These are phyloP conservation scores for Colletotrichum horii DNA, from an alignment of 2,329 filamentous ascomycete species.

Conservation along the genomic window DNA sequence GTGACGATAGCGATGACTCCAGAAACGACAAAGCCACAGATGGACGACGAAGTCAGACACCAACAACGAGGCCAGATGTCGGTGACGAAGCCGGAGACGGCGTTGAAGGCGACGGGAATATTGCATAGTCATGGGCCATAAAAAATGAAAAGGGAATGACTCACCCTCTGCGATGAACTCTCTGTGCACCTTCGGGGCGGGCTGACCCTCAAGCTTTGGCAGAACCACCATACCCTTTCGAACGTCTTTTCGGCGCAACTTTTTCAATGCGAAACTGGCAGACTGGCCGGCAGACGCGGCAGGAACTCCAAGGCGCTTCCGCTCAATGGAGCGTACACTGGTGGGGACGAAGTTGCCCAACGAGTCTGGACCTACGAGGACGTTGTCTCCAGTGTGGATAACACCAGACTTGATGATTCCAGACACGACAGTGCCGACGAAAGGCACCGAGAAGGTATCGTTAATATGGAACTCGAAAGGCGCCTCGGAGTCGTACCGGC, in stretches of 20 bases:
- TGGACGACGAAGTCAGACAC: neutral
- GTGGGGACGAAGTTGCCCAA: conserved; percentile 89
- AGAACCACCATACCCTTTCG: conserved; percentile 98
- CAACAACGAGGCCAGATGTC: neutral
- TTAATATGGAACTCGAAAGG: conserved; percentile 96
- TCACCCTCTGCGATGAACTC: conserved; percentile 81
- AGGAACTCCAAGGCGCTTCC: conserved; percentile 88
- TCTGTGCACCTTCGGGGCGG: conserved; percentile 71
- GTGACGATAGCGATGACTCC: neutral
- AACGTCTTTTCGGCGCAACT: conserved; percentile 88
- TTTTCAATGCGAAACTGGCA: conserved; percentile 88
- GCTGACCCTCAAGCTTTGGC: conserved; percentile 77
- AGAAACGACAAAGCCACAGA: neutral
- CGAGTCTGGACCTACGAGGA: conserved; percentile 89
- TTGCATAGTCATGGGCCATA: neutral
- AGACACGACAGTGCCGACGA: conserved; percentile 94
- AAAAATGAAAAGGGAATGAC: conserved; percentile 9
- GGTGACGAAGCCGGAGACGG: neutral
- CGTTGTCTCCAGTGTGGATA: conserved; percentile 86
- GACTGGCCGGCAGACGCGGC: conserved; percentile 91
- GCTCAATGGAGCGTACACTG: conserved; percentile 88
- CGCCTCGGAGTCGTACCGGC: conserved; percentile 85
- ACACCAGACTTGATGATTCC: conserved; percentile 90
- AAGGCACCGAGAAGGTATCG: conserved; percentile 97
- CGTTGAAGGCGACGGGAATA: too few relatives aligned